Base-by-base conservation (phyloP, 1,284 basidiomycete genomes). In the Ceratobasidium sp. region DNA sequence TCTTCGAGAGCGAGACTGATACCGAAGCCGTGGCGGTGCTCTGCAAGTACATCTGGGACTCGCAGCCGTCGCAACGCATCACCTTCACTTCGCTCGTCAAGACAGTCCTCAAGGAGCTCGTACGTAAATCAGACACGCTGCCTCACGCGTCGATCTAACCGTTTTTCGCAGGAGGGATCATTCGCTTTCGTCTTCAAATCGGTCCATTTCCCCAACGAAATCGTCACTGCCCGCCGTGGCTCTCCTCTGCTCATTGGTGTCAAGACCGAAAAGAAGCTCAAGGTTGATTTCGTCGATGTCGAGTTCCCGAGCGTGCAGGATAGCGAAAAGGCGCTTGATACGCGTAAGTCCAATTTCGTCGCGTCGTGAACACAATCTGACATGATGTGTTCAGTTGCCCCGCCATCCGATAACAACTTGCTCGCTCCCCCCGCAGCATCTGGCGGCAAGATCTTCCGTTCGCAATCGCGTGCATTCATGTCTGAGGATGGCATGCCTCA, bases 111-210 rank as follows among this genome's bases (percentile, higher is more conserved):
- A 98, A 97, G 85, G 97, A 99, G 83, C 89, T 99, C 59, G 83
- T 83, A 55, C 72, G 83, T 80, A n/a, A 34, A 39, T 52, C n/a
- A 55, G 28, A 23, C 43, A 23, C 21, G 45, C 53, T 34, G 21
- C 46, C 39, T n/a, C 14, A 26, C 28, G n/a, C 12, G 30, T 26
- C 18, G 30, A 57, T 46, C 32, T 58, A 34, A 46, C 46, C 30
- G 46, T 28, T 48, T 23, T 52, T n/a, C n/a, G 23, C 75, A 83
- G 82, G 96, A 99, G 84, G 97, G 97, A 65, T 98, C 97, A 9
- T 99, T 99, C 79, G 97, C 97, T n/a, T 98, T 99, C 81, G 96
- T 98, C 78, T 98, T 99, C 93, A 99, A 98, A 85, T 98, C 96
- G 18, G 83, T 83, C 45, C 96, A 99, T 85, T 99, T 90, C 87